Evolutionary conservation across 352 stramenopile species (phyloP).

Genomic region (Pythium aquatile): DNA sequence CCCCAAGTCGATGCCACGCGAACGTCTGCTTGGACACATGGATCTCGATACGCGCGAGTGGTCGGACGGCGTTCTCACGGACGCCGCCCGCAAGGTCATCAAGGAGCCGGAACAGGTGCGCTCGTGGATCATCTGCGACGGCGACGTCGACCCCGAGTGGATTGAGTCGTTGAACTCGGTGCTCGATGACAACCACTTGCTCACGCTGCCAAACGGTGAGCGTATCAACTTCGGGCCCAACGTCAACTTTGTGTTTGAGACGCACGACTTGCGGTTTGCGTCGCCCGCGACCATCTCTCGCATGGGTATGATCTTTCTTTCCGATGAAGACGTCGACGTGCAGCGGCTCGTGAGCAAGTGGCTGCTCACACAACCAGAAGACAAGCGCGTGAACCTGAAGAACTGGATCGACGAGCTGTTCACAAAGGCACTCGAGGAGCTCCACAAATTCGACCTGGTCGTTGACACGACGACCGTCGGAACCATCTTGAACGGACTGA

Average conservation of each 20-base stretch:
- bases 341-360: constrained; percentile 80
- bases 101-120: constrained; percentile 87
- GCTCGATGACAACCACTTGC: constrained; percentile 95
- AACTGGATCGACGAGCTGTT: constrained; percentile 94
- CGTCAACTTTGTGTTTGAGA: constrained; percentile 98
- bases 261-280: constrained; percentile 92
- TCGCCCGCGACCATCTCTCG: constrained; percentile 95
- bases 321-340: constrained; percentile 87
- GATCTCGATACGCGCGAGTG: constrained; percentile 95
- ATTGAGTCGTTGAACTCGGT: constrained; percentile 97
- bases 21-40: constrained; percentile 92
- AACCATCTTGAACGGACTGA: constrained; percentile 92
- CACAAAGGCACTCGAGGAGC: constrained; percentile 80
- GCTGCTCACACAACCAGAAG: constrained; percentile 59
- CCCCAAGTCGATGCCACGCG: constrained; percentile 93
- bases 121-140: constrained; percentile 96
- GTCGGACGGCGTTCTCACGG: constrained; percentile 94
- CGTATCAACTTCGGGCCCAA: constrained; percentile 94
- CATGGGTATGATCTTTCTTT: constrained; percentile 97
- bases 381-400: constrained; percentile 49
- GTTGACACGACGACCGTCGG: constrained; percentile 94
- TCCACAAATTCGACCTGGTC: constrained; percentile 80
- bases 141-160: constrained; percentile 96
- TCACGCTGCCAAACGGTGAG: constrained; percentile 96
- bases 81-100: constrained; percentile 88